Base-by-base conservation (phyloP, 331 rosid species). In the Quercus tomentella region DNA sequence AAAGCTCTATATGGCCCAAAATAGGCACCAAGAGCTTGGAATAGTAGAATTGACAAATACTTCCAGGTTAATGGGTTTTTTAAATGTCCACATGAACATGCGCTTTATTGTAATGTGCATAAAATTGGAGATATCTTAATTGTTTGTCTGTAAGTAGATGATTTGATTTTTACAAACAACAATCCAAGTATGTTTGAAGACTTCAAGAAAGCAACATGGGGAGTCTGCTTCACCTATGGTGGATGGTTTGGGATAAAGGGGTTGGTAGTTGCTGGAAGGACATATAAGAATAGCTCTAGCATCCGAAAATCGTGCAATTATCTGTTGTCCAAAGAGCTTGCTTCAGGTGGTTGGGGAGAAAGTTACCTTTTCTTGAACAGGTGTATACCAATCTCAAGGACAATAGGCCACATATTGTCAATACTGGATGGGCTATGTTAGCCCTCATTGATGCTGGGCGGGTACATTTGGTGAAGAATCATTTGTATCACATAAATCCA, bases 171-270 rank as follows among this genome's bases (percentile, higher is more conserved):
- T 41, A 41, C 3, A 41, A 41, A 0, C 45, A 41, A 41, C 12
- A 41, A 41, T 41, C 3, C 11, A 41, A 41, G 3, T 8, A 2
- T 41, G 12, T 41, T 41, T 41, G 12, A 41, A 12, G 0, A 41
- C 45, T 41, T 41, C 12, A 41, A 41, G 45, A 41, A 41, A 41
- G 3, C 3, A 41, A 41, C n/a, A n/a, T 93, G 98, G 98, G 98
- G 89, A 26, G 89, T 91, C 81, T 91, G 98, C 87, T 93, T 86
- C 88, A 91, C 97, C 77, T 91, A 93, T 72, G 98, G 87, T 65
- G 74, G 82, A 21, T 93, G 98, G 97, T 93, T 93, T 89, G 98
- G 98, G 66, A 69, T 90, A 17, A 90, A 79, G 70, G 98, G 95
- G 69, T 75, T 93, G 91, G 80, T 87, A 21, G 95, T 92, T 80